Evolutionary conservation across 805 yeast genomes (phyloP), one percentile per base, ranked within the genome.

Genomic region (Cyberlindnera xishuangbannaensis): DNA sequence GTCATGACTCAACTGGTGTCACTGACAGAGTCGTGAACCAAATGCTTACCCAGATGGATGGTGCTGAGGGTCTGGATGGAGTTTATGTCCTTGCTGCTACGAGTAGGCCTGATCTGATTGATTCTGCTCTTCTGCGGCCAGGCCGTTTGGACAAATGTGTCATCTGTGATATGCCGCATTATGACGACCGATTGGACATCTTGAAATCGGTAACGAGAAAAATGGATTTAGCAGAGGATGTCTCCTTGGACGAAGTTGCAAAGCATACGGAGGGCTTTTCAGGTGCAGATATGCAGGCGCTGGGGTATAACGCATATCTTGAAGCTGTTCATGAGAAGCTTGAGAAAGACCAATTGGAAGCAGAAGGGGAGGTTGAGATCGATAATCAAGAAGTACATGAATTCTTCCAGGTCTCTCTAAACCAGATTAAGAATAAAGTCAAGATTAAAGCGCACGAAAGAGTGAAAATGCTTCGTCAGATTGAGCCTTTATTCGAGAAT

Each of bases 1-100:
- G 97, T 3, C 97, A 88, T 51, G 98, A 90, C 55, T 84, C 95
- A 2, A 88, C 97, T 0, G 97, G 97, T 36, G 97, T 92, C 4
- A 92, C 97, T 3, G 98, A 92, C 56, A 71, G 98, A 48, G 96
- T 92, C 25, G 98, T 92, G 17, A 92, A 92, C 59, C 98, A 92
- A 55, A 74, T 92, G 76, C 71, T 92, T 49, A 92, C 98, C 0
- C 97, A 92, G 55, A 88, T 92, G 95, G 98, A 92, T 58, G 98
- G 98, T 62, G 97, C 97, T 1, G 97, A 92, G 57, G 97, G 97
- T 0, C 65, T 88, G 18, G 97, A 88, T 49, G 97, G 97, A 4
- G 97, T 92, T 3, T 90, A 92, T 54, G 95, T 92, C 1, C 65
- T 92, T 17, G 97, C 97, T 0, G 98, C 97, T 1, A 92, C 97